Conservation (phyloP, 164 flowering plant species). For the Tinospora cordifolia region DNA sequence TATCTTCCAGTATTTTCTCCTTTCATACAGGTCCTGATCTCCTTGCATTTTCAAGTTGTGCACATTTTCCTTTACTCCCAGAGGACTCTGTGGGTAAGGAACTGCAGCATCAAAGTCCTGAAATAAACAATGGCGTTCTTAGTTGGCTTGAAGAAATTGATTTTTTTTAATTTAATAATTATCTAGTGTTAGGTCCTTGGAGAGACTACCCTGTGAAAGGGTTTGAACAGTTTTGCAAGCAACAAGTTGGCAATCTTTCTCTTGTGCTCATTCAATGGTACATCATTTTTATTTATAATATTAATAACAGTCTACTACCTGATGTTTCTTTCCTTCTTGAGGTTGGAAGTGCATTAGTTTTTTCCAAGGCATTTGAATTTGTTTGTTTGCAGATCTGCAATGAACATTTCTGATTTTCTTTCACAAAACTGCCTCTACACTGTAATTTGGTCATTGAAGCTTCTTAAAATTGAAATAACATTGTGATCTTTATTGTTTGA, state of each 20-base stretch:
- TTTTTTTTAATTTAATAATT: conserved; percentile 14
- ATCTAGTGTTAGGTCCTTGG: conserved; percentile 1
- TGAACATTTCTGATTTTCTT: no score
- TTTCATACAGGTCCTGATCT: conserved; percentile 34
- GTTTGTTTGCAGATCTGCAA: no score
- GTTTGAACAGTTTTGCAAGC: background rate
- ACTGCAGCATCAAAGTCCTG: background rate
- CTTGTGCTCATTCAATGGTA: no score
- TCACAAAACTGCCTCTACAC: no score
- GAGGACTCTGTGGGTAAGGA: conserved; percentile 49
- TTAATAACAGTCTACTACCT: no score
- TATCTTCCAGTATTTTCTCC: background rate
- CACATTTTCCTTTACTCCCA: conserved; percentile 26
- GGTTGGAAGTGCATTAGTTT: background rate
- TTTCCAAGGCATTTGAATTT: background rate
- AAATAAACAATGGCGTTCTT: conserved; percentile 17
- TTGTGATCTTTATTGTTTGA: no score
- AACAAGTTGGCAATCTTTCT: background rate
- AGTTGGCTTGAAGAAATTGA: conserved; percentile 17
- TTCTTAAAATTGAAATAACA: no score
- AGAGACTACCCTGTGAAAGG: background rate
- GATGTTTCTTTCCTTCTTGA: no score
- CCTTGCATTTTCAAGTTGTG: conserved; percentile 37
- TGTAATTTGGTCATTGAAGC: no score
- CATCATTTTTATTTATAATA: background rate